These are phyloP conservation scores for Pythium dissimile DNA, from an alignment of 352 stramenopile genomes.

Conservation along the genomic window DNA sequence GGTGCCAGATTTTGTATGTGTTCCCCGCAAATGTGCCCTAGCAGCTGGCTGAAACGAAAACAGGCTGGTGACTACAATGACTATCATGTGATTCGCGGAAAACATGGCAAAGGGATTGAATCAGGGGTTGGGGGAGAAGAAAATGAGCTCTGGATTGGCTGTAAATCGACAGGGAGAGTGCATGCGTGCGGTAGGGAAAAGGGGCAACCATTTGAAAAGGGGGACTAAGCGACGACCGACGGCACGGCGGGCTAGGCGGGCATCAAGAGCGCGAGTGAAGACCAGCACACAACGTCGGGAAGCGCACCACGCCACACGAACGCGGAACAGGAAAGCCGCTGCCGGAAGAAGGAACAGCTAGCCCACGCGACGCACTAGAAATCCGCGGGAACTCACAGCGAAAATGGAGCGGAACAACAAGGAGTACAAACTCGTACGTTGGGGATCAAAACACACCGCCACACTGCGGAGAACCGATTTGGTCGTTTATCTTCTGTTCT, in stretches of 20 bases:
- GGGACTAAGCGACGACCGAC: constrained; percentile 13
- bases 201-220: constrained; percentile 11
- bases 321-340: constrained; percentile 7
- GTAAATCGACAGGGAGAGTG: constrained; percentile 2
- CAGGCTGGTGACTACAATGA: neutral
- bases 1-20: neutral
- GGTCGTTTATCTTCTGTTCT: neutral
- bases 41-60: constrained; percentile 14
- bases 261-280: neutral
- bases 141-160: constrained; percentile 1
- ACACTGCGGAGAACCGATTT: neutral
- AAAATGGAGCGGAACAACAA: constrained; percentile 56
- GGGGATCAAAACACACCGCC: neutral
- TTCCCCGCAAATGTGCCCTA: neutral
- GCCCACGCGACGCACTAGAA: neutral
- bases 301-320: constrained; percentile 7
- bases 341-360: constrained; percentile 1
- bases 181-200: constrained; percentile 21
- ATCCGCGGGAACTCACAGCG: too few species aligned
- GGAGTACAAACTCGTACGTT: constrained; percentile 80
- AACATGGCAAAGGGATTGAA: neutral
- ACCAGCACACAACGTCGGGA: constrained; percentile 19
- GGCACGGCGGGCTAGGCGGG: constrained; percentile 10
- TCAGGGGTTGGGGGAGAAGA: constrained; percentile 7
- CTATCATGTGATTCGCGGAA: constrained; percentile 11